A percentile compares a stretch with the other conserved stretches of the same genome.
phyloP scores from a whole-genome alignment of 2,329 filamentous ascomycete species.

The Huntiella bhutanensis region DNA sequence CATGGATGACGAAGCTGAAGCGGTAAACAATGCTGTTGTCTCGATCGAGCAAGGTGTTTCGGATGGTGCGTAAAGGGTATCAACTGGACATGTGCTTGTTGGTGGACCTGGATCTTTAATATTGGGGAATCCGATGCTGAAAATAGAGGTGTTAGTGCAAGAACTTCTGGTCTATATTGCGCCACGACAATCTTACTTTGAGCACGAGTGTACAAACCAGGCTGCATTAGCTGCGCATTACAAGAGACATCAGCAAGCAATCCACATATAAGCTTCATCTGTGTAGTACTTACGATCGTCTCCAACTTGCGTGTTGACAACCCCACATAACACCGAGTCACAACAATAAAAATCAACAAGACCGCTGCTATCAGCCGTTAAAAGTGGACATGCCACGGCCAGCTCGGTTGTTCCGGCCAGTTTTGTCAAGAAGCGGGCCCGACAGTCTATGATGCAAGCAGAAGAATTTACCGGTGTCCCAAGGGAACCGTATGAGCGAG shows the following conservation, averaged over 20 bases:
- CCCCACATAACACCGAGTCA: conserved; percentile 11
- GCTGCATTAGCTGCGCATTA: conserved; percentile 10
- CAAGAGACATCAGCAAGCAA: neutral
- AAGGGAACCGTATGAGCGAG: neutral
- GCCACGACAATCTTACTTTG: conserved; percentile 7
- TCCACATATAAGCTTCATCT: neutral
- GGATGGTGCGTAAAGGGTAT: conserved; percentile 6
- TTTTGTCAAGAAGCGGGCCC: conserved; percentile 7
- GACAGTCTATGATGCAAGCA: conserved; percentile 9
- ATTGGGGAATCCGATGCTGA: conserved; percentile 10
- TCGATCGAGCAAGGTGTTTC: conserved; percentile 2
- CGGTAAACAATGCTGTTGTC: too few relatives aligned
- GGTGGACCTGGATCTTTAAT: conserved; percentile 8
- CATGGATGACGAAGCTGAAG: too few relatives aligned
- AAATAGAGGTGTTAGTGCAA: neutral
- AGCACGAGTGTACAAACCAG: conserved; percentile 10
- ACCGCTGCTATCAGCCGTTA: neutral
- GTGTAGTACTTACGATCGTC: conserved; percentile 11
- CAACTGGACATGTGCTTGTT: conserved; percentile 1
- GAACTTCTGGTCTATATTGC: neutral
- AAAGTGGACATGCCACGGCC: conserved; percentile 3
- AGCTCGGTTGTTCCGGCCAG: conserved; percentile 6
- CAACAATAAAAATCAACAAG: conserved; percentile 12
- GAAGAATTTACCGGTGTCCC: conserved; percentile 1
- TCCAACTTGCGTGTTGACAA: conserved; percentile 7